Conservation (phyloP, 1,284 basidiomycete species). For the Jaminaea rosea region DNA sequence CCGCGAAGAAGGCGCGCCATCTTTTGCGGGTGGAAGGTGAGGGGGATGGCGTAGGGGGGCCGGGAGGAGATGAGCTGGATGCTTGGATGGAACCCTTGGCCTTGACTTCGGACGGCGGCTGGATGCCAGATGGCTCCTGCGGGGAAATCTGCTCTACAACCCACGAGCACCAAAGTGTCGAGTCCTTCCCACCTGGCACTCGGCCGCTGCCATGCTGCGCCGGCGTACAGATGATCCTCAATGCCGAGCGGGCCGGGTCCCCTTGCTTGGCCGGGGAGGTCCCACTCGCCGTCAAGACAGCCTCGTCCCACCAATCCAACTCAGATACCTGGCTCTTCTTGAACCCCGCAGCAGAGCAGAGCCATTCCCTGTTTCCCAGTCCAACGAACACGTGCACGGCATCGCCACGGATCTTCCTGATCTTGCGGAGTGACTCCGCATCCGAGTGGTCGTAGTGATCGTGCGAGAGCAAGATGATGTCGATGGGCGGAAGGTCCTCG, state of each 20-base stretch:
- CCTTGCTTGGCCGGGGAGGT: background rate
- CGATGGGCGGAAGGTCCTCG: conserved; percentile 29
- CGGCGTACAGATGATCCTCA: conserved; percentile 32
- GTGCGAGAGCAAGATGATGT: conserved; percentile 41
- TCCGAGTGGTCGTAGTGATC: conserved; percentile 45
- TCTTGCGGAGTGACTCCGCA: conserved; percentile 21
- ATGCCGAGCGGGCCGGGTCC: background rate
- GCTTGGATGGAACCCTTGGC: background rate
- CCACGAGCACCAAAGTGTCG: conserved; percentile 41
- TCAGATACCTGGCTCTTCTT: conserved; percentile 24
- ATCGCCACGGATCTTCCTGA: conserved; percentile 15
- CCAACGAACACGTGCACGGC: conserved; percentile 33
- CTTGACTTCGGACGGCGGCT: background rate
- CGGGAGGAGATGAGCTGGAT: background rate
- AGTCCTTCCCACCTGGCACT: conserved; percentile 22
- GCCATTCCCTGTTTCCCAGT: conserved; percentile 40
- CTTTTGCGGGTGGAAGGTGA: background rate
- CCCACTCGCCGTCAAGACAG: conserved; percentile 1
- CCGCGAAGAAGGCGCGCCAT: conserved; percentile 37
- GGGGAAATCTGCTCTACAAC: conserved; percentile 19
- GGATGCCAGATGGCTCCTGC: background rate
- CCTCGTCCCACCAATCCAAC: conserved; percentile 44
- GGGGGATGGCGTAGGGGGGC: background rate
- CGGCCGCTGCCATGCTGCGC: conserved; percentile 43
- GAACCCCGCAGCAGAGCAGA: conserved; percentile 12